Conservation (phyloP, 768 basidiomycete genomes). For the Auriscalpium microsporum region DNA sequence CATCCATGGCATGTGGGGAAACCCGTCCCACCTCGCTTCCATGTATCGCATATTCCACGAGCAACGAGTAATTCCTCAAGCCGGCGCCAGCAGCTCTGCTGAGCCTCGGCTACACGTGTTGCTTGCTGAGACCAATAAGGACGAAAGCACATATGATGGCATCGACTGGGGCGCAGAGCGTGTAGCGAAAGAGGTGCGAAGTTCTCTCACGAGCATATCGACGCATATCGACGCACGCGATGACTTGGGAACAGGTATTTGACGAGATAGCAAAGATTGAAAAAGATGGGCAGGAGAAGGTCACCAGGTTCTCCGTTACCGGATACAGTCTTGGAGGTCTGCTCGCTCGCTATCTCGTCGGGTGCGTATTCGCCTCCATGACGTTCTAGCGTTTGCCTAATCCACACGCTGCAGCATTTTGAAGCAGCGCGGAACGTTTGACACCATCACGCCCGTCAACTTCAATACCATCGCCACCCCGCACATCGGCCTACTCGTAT, state of each 20-base stretch:
- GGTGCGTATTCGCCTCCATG: constrained; percentile 30
- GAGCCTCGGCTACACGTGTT: constrained; percentile 50
- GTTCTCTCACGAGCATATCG: neutral
- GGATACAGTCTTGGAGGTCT: constrained; percentile 83
- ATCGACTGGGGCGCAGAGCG: constrained; percentile 81
- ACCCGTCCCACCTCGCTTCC: constrained; percentile 55
- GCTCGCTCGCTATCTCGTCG: constrained; percentile 70
- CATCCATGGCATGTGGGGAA: constrained; percentile 75
- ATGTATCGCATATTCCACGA: constrained; percentile 46
- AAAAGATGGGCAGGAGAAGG: constrained; percentile 38
- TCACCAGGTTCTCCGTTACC: constrained; percentile 62
- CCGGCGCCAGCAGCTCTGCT: constrained; percentile 21
- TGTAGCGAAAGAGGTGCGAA: constrained; percentile 64
- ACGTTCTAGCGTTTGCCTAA: neutral
- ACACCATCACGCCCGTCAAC: constrained; percentile 60
- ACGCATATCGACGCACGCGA: neutral
- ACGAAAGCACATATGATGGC: constrained; percentile 70
- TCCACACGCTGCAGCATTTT: constrained; percentile 38
- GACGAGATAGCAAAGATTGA: constrained; percentile 47
- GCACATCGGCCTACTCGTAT: constrained; percentile 65
- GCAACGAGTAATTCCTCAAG: constrained; percentile 20
- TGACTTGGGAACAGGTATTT: constrained; percentile 35
- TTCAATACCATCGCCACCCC: constrained; percentile 83
- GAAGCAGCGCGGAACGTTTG: constrained; percentile 63
- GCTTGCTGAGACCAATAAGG: constrained; percentile 56